Conservation (phyloP, 768 basidiomycete genomes). For the Paxillus ammoniavirescens region DNA sequence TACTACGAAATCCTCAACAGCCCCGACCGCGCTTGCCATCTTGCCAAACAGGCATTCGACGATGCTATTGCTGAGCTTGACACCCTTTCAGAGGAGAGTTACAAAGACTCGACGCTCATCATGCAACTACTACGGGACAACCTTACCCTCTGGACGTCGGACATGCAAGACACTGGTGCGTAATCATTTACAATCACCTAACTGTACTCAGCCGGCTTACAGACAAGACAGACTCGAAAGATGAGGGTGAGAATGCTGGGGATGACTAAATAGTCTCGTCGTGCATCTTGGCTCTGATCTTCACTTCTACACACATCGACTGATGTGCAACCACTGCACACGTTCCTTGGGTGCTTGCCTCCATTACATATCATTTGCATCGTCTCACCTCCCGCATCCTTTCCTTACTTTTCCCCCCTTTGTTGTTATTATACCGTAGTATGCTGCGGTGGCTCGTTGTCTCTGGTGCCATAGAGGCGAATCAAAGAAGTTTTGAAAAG, state of each 20-base stretch:
- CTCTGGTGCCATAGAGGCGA: constrained; percentile 31
- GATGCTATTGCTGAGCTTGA: constrained; percentile 99
- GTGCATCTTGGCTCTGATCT: constrained; percentile 11
- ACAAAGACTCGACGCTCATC: constrained; percentile 98
- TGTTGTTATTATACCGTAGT: constrained; percentile 38
- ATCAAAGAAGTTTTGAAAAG: constrained; percentile 33
- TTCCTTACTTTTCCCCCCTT: constrained; percentile 14
- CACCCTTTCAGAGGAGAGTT: constrained; percentile 97
- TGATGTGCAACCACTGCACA: constrained; percentile 10
- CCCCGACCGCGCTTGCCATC: constrained; percentile 96
- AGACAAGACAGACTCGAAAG: constrained; percentile 75
- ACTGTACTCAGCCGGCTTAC: constrained; percentile 26
- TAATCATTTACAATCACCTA: constrained; percentile 25
- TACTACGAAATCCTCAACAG: constrained; percentile 99
- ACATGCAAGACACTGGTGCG: constrained; percentile 91
- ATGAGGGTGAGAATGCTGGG: constrained; percentile 61
- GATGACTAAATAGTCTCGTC: constrained; percentile 54
- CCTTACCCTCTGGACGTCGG: constrained; percentile 96
- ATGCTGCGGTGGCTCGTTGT: constrained; percentile 31
- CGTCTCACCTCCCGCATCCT: constrained; percentile 33
- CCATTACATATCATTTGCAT: constrained; percentile 31
- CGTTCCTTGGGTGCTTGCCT: constrained; percentile 13
- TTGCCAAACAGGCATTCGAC: constrained; percentile 98
- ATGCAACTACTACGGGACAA: constrained; percentile 97
- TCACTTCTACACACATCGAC: constrained; percentile 16